These are phyloP conservation scores for Fusarium liriodendri DNA, from an alignment of 2,329 filamentous ascomycete genomes.

Conservation along the genomic window DNA sequence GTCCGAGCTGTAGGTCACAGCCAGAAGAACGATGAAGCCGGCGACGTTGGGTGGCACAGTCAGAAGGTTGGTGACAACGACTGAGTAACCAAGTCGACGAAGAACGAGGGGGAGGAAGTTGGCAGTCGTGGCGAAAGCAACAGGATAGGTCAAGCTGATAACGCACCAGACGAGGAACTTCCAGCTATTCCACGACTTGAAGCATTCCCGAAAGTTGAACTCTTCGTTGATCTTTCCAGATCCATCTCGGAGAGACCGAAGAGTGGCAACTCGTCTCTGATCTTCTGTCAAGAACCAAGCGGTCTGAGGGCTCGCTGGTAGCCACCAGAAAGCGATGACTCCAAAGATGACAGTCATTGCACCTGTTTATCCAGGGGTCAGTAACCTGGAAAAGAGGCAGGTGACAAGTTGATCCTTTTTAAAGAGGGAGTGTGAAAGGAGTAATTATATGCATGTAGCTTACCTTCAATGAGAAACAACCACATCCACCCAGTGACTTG, in stretches of 20 bases:
- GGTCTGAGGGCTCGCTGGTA: constrained; percentile 53
- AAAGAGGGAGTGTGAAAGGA: too few relatives aligned
- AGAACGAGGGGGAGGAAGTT: constrained; percentile 62
- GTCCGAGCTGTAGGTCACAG: constrained; percentile 57
- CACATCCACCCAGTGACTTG: neutral
- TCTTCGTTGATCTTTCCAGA: constrained; percentile 50
- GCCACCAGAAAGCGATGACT: constrained; percentile 34
- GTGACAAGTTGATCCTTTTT: neutral
- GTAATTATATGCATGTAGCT: constrained; percentile 39
- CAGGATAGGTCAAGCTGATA: constrained; percentile 60
- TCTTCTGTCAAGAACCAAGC: constrained; percentile 54
- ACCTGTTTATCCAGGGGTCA: constrained; percentile 52
- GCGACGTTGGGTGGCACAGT: constrained; percentile 61
- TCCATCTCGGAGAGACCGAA: constrained; percentile 56
- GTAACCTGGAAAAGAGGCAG: neutral
- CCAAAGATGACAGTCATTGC: constrained; percentile 49
- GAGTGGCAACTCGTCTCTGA: constrained; percentile 53
- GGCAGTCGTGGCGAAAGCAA: constrained; percentile 53
- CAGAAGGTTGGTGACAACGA: constrained; percentile 60
- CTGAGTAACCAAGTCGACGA: constrained; percentile 55
- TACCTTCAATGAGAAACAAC: constrained; percentile 52
- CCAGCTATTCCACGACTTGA: constrained; percentile 52
- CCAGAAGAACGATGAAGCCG: constrained; percentile 58
- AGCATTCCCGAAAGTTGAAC: constrained; percentile 55
- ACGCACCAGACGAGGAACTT: constrained; percentile 57